phyloP scores from a whole-genome alignment of 2,329 filamentous ascomycete species.

The Myrmaecium sp. region DNA sequence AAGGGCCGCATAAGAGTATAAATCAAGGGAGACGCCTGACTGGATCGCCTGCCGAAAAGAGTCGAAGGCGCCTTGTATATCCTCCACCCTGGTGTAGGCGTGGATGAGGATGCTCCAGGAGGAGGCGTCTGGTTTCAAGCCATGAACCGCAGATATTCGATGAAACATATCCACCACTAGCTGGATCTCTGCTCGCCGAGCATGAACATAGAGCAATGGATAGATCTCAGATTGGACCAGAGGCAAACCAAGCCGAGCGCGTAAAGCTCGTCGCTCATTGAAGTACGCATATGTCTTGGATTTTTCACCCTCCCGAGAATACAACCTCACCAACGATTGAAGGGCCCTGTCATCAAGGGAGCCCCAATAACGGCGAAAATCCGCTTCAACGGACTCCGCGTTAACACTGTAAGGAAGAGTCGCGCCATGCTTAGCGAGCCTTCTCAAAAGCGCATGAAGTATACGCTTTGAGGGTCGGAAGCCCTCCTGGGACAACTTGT shows the following conservation, averaged over 20 bases:
- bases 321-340: too few species aligned
- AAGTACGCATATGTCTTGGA: too few species aligned
- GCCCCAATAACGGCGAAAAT: too few species aligned
- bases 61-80: conserved; percentile 48
- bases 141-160: conserved; percentile 39
- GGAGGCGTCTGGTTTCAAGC: conserved; percentile 37
- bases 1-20: conserved; percentile 51
- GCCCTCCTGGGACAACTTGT: conserved; percentile 6
- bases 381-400: too few species aligned
- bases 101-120: conserved; percentile 67
- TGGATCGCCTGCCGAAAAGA: conserved; percentile 45
- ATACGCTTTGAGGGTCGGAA: conserved; percentile 10
- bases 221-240: conserved; percentile 10
- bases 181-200: conserved; percentile 46
- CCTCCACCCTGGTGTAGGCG: conserved; percentile 47
- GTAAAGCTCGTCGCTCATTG: conserved; percentile 1
- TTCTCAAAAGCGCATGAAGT: too few species aligned
- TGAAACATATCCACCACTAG: conserved; percentile 45
- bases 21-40: conserved; percentile 35
- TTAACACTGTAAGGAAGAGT: too few species aligned
- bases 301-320: too few species aligned
- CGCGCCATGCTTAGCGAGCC: too few species aligned
- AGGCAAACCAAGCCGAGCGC: not conserved
- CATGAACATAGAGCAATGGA: conserved; percentile 55
- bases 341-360: too few species aligned